A percentile compares a stretch with the other conserved stretches of the same genome.
These are phyloP conservation scores for Metrosideros polymorpha DNA, from an alignment of 441 rosid genomes.

Conservation along the genomic window DNA sequence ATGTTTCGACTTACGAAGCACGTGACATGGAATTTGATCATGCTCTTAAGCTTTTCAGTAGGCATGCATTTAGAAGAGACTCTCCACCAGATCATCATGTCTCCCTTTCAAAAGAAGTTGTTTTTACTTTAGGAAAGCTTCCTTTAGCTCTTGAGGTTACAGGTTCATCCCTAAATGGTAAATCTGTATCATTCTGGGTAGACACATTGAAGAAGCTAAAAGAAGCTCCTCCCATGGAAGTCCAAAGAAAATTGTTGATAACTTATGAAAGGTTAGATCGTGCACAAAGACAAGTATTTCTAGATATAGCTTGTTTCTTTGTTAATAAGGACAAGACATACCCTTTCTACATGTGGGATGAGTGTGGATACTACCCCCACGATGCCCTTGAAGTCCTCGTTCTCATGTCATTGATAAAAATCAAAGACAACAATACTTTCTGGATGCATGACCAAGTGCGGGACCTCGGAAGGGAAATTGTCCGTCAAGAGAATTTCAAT, in stretches of 20 bases:
- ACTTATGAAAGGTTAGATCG: neutral
- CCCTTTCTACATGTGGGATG: neutral
- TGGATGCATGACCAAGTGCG: neutral
- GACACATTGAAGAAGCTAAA: neutral
- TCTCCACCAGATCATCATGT: neutral
- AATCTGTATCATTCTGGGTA: neutral
- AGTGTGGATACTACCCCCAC: neutral
- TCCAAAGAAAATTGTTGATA: neutral
- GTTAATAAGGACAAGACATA: neutral
- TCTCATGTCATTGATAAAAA: neutral
- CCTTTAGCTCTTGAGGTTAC: neutral
- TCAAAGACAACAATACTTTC: neutral
- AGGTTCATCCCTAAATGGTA: neutral
- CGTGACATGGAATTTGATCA: neutral
- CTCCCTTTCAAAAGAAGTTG: neutral
- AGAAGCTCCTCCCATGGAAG: neutral
- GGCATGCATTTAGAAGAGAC: neutral
- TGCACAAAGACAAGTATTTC: neutral
- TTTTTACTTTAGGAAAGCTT: neutral
- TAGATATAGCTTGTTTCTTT: neutral
- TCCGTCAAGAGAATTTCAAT: neutral
- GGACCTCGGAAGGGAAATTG: neutral
- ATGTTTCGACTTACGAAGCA: neutral
- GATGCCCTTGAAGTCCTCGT: neutral
- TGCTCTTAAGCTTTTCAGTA: neutral